Evolutionary conservation across 2,329 filamentous ascomycete genomes (phyloP), one percentile per base, ranked within the genome.

Genomic region (Huntiella omanensis): DNA sequence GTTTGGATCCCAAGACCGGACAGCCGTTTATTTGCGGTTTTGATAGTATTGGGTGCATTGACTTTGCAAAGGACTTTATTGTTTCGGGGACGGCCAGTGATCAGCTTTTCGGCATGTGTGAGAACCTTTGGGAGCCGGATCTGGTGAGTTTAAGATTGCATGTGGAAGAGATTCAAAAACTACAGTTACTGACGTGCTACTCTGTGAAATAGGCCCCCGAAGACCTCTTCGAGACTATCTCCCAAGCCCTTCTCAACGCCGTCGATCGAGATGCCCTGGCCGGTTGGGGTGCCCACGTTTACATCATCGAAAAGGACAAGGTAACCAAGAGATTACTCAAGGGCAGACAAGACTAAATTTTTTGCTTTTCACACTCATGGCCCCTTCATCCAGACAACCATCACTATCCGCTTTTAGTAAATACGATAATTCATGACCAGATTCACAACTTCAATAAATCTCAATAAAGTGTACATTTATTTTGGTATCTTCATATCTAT

Each of bases 251-350:
- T 50, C 73, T 98, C 55, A 96, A 92, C 64, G 91, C 91, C 50
- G 84, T 96, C 49, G 91, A 98, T 65, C 76, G 91, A 67, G 91
- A 98, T 65, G 91, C 91, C 45, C 71, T 98, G 53, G 95, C 88
- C 34, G 91, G 91, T 53, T 96, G 91, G 91, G 91, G 91, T 61
- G 91, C 91, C 35, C 86, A 98, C 60, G 91, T 98, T 56, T 98
- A 96, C 69, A 93, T 98, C 60, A 93, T 98, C 63, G 91, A 96
- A 72, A 98, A 98, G 75, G 87, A 94, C 69, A 96, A 96, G 82
- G 84, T 98, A 53, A 96, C 91, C 59, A 95, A 96, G 80, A 75
- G 91, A 63, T 77, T 98, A 77, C 71, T 98, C 64, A 96, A 96
- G 77, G 87, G 87, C 60, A 78, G 87, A 70, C 88, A 96, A 69